A percentile compares a stretch with the other conserved stretches of the same genome.
Evolutionary conservation across 139 green algal genomes (phyloP).

Genomic region (Trebouxia sp.): DNA sequence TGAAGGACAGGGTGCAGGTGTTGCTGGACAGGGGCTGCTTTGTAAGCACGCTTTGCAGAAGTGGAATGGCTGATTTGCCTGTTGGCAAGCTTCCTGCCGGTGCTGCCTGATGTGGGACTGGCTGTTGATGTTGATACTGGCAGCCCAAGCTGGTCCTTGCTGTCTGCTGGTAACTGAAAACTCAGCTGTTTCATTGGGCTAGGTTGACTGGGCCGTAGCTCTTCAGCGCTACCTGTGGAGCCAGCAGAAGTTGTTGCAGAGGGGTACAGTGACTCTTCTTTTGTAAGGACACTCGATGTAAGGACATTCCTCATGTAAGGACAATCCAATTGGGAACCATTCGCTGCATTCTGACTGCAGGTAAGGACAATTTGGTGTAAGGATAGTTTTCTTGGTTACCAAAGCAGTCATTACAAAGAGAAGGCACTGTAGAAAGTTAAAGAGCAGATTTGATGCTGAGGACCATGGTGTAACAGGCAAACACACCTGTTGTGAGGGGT

Average conservation of each 20-base stretch:
- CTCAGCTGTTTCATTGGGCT: background rate
- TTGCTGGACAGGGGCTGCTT: background rate
- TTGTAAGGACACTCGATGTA: no score
- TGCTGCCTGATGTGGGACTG: background rate
- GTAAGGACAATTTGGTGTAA: background rate
- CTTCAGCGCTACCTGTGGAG: background rate
- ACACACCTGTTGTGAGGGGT: no score
- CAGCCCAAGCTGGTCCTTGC: background rate
- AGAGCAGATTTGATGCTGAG: no score
- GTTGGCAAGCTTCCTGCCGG: background rate
- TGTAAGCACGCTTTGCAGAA: background rate
- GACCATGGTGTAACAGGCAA: no score
- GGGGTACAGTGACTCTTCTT: background rate
- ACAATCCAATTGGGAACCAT: no score
- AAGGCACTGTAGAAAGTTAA: no score
- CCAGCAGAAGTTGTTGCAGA: background rate
- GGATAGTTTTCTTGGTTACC: background rate
- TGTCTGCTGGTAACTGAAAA: background rate
- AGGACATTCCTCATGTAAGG: no score
- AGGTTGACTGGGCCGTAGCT: background rate
- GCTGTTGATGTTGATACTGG: background rate
- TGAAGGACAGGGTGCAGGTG: slow-evolving; percentile 40
- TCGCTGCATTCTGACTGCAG: background rate
- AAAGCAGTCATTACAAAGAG: no score
- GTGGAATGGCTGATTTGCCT: background rate